Percentiles rank a stretch among this genome's conserved stretches.
These are phyloP conservation scores for Lagerstroemia speciosa DNA, from an alignment of 345 rosid genomes.

Conservation along the genomic window DNA sequence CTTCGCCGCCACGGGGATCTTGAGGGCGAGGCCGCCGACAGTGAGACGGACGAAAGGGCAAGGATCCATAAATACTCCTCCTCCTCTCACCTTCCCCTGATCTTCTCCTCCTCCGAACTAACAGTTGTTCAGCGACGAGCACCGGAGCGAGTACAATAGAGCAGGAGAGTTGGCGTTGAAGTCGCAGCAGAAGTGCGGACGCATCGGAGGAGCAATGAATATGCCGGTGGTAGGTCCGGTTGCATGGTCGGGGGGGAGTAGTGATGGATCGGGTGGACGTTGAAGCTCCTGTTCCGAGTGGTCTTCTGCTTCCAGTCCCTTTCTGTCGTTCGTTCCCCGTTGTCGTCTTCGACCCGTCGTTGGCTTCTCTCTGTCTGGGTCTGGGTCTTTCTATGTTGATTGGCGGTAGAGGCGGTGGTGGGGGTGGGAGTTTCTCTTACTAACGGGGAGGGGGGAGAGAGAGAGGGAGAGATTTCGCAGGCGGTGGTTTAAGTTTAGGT, in stretches of 20 bases:
- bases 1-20: conserved; percentile 55
- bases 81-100: neutral
- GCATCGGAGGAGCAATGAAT: neutral
- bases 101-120: neutral
- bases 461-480: neutral
- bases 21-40: conserved; percentile 59
- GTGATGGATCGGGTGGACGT: too few relatives aligned
- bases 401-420: neutral
- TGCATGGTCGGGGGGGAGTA: neutral
- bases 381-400: neutral
- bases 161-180: neutral
- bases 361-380: neutral
- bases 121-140: neutral
- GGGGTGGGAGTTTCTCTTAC: conserved; percentile 4
- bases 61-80: conserved; percentile 53
- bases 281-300: neutral
- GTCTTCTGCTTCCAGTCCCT: neutral
- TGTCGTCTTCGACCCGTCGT: neutral
- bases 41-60: conserved; percentile 83
- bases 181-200: neutral
- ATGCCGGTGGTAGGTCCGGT: neutral
- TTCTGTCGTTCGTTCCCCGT: neutral
- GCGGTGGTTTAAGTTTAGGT: neutral
- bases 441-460: neutral
- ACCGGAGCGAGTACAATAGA: too few relatives aligned